Base-by-base conservation (phyloP, 345 rosid species). In the rapeseed (Brassica napus) region DNA sequence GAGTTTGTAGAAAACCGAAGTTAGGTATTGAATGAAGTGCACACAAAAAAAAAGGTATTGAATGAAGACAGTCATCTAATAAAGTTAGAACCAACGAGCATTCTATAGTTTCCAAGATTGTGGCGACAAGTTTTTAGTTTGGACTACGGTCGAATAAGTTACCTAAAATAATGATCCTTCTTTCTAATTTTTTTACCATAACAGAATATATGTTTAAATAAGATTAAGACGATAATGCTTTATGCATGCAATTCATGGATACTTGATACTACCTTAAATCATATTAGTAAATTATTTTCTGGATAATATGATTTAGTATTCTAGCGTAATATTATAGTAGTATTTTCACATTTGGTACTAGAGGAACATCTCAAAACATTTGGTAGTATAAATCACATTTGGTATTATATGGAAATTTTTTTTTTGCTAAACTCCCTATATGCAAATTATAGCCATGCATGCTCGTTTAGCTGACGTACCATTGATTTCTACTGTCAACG, bases 41-140 rank as follows among this genome's bases (percentile, higher is more conserved):
- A 26, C 30, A 26, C 3, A 26, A 26, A 26, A 26, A 26, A 26
- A 26, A 26, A 4, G 44, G 44, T 8, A 37, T 11, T 42, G 49
- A 42, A 42, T 42, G 49, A 42, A 49, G 54, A 47, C 2, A 49
- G 57, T 49, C 57, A n/a, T 9, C 47, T 64, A 11, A 72, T 65
- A 71, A 55, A 39, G 12, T 54, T 71, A 57, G 77, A 65, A 59
- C 34, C 10, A 61, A 71, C 66, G 66, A 55, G 31, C 39, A 32
- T 28, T 70, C 8, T 59, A 18, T 37, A 64, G 52, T 28, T 78
- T 65, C 68, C 68, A 72, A 65, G 35, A 31, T 65, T 57, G 62
- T 57, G 72, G 49, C 63, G 77, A 72, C 68, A 72, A 72, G 62
- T 71, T 63, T 23, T 63, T 52, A 52, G n/a, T 69, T 68, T 44